phyloP scores from a whole-genome alignment of 176 grass and related monocot genomes.

The Poa pratensis region DNA sequence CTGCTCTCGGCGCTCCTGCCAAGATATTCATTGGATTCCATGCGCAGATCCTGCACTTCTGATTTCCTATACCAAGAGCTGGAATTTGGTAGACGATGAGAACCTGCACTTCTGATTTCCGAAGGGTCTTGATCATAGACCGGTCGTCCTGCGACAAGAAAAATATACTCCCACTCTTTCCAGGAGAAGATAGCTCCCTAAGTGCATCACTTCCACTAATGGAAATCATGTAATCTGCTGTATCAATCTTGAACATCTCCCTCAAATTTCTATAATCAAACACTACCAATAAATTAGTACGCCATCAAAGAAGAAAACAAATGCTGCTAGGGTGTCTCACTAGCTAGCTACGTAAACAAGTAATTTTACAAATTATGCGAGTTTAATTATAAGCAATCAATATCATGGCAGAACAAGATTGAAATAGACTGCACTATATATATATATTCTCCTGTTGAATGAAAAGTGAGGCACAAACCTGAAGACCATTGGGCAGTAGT shows the following conservation, averaged over 20 bases:
- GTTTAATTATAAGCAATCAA: neutral
- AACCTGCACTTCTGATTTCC: slow-evolving; percentile 99
- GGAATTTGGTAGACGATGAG: neutral
- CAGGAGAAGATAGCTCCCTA: slow-evolving; percentile 92
- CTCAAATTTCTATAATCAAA: slow-evolving; percentile 82
- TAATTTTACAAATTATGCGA: neutral
- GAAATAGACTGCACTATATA: too few relatives aligned
- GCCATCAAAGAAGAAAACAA: neutral
- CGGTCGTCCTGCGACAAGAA: slow-evolving; percentile 94
- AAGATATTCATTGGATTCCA: too few relatives aligned
- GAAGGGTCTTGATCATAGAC: slow-evolving; percentile 99
- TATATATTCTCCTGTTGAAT: neutral
- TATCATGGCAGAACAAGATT: neutral
- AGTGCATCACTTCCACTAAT: slow-evolving; percentile 92
- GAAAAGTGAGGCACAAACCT: slow-evolving; percentile 51
- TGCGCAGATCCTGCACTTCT: too few relatives aligned
- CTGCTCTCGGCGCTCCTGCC: too few relatives aligned
- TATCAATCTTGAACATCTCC: slow-evolving; percentile 99
- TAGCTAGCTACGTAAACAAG: neutral
- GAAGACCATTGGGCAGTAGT: slow-evolving; percentile 99
- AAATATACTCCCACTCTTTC: slow-evolving; percentile 98
- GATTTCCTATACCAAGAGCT: neutral
- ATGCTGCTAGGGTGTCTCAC: neutral
- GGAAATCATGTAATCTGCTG: slow-evolving; percentile 99
- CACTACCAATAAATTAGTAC: slow-evolving; percentile 29